A percentile compares a stretch with the other conserved stretches of the same genome.
Evolutionary conservation across 495 filamentous ascomycete genomes (phyloP).

Genomic region (Tuber umbilicatum): DNA sequence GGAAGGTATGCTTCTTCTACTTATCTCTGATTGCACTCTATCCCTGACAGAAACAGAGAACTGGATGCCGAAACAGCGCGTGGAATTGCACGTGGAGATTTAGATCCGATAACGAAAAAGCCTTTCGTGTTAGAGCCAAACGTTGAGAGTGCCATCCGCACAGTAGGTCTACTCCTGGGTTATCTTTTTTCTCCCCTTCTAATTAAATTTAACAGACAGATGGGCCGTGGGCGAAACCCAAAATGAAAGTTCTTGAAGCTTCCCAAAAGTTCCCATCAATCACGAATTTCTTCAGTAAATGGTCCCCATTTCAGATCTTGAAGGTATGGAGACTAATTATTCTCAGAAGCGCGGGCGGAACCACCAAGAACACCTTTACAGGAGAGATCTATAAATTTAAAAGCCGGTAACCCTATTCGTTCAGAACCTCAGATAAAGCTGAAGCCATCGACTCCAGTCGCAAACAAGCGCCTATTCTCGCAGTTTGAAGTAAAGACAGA

Average conservation of each 20-base stretch:
- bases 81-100: conserved; percentile 72
- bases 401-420: conserved; percentile 17
- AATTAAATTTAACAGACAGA: conserved; percentile 11
- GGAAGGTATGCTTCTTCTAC: conserved; percentile 54
- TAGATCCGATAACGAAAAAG: conserved; percentile 83
- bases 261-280: neutral
- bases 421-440: conserved; percentile 7
- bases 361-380: conserved; percentile 17
- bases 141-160: conserved; percentile 30
- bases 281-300: conserved; percentile 1
- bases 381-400: conserved; percentile 13
- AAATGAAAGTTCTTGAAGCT: conserved; percentile 17
- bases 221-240: neutral
- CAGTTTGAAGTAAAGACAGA: conserved; percentile 18
- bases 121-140: conserved; percentile 50
- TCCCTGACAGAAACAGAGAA: conserved; percentile 28
- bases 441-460: conserved; percentile 12
- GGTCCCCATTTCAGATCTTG: neutral
- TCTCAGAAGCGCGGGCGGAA: conserved; percentile 2
- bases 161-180: conserved; percentile 42
- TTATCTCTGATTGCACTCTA: neutral
- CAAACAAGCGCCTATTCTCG: conserved; percentile 23
- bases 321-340: neutral
- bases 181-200: neutral
- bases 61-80: conserved; percentile 58